Evolutionary conservation across 2,329 filamentous ascomycete genomes (phyloP).

Genomic region (Colletotrichum coccodes): DNA sequence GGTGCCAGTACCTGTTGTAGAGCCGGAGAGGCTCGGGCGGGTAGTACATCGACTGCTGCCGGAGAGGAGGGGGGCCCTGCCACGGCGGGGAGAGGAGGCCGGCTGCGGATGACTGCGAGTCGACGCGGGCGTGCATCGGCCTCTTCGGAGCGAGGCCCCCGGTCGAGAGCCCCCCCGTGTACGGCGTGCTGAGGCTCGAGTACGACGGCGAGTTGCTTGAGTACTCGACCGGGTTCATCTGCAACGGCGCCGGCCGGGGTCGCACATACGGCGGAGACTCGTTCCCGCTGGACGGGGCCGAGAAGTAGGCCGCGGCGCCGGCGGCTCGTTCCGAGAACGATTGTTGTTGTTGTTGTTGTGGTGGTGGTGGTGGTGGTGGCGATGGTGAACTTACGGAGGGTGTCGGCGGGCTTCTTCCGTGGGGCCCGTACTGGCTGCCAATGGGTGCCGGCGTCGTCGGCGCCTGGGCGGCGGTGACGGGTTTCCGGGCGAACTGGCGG

Average conservation of each 20-base stretch:
- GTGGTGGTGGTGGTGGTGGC: too few relatives aligned
- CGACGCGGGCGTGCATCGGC: constrained; percentile 15
- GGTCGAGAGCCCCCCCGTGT: constrained; percentile 14
- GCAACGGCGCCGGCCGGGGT: constrained; percentile 26
- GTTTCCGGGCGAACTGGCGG: constrained; percentile 15
- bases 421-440: constrained; percentile 16
- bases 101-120: constrained; percentile 19
- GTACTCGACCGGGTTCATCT: constrained; percentile 24
- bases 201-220: constrained; percentile 24
- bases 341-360: too few relatives aligned
- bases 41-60: constrained; percentile 18
- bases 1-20: constrained; percentile 44
- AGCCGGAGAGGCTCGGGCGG: constrained; percentile 13
- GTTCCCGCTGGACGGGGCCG: not conserved
- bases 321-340: constrained; percentile 22
- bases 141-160: constrained; percentile 3
- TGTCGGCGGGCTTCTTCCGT: constrained; percentile 18
- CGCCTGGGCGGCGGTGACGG: not conserved
- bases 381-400: constrained; percentile 4
- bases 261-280: not conserved
- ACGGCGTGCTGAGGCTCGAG: constrained; percentile 16
- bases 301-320: constrained; percentile 17
- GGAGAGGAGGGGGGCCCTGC: not conserved
- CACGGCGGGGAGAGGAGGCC: constrained; percentile 23
- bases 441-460: constrained; percentile 28